Evolutionary conservation across 495 filamentous ascomycete genomes (phyloP).

Genomic region (Hypoxylon intermedium): DNA sequence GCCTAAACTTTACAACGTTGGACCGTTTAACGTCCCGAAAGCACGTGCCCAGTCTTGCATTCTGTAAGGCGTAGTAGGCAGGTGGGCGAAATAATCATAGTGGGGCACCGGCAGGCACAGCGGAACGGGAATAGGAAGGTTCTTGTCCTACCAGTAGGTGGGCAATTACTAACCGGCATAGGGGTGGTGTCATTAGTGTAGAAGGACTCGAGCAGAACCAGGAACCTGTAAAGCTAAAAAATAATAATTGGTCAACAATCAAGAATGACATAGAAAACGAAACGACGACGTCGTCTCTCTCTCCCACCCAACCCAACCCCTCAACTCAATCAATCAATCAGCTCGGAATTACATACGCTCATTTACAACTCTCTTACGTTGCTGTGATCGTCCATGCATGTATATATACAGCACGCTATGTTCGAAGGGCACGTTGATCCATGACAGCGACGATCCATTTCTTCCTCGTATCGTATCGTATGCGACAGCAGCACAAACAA

Average conservation of each 20-base stretch:
- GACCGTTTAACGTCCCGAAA: conserved; percentile 16
- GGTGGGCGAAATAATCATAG: conserved; percentile 16
- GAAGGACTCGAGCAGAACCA: conserved; percentile 3
- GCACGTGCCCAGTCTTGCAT: conserved; percentile 28
- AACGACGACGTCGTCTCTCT: conserved; percentile 3
- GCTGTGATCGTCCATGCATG: conserved; percentile 17
- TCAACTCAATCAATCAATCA: conserved; percentile 20
- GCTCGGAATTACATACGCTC: conserved; percentile 15
- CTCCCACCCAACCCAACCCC: conserved; percentile 1
- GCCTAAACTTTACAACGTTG: conserved; percentile 12
- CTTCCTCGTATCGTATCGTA: conserved; percentile 11
- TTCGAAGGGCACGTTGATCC: conserved; percentile 23
- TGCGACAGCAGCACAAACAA: conserved; percentile 27
- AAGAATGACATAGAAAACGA: conserved; percentile 24
- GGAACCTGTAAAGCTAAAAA: conserved; percentile 9
- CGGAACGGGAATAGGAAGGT: conserved; percentile 22
- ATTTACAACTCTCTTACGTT: conserved; percentile 24
- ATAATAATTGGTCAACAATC: conserved; percentile 8
- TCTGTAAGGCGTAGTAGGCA: conserved; percentile 4
- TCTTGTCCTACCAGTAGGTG: not conserved
- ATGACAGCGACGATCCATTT: conserved; percentile 35
- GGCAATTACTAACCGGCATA: not conserved
- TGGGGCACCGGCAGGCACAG: conserved; percentile 23
- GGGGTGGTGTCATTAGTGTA: conserved; percentile 25
- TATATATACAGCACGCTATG: conserved; percentile 21